phyloP scores from a whole-genome alignment of 2,329 filamentous ascomycete species.

The Talaromyces funiculosus region DNA sequence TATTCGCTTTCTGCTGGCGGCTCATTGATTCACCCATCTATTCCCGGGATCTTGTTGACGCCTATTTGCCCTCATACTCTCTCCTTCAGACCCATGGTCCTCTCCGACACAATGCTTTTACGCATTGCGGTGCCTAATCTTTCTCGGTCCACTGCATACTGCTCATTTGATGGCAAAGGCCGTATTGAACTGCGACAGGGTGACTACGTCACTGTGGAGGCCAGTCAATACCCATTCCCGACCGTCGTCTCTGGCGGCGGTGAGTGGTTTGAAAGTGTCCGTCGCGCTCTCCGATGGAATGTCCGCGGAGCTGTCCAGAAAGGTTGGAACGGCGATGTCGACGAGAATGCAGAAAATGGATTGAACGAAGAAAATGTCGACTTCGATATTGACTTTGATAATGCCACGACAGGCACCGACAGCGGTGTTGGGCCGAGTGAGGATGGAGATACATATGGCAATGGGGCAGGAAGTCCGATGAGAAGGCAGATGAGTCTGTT shows the following conservation, averaged over 20 bases:
- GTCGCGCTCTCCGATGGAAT: constrained; percentile 90
- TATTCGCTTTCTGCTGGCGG: constrained; percentile 95
- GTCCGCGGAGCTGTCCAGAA: constrained; percentile 88
- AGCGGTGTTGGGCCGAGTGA: constrained; percentile 56
- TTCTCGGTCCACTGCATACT: constrained; percentile 90
- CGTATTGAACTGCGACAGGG: constrained; percentile 88
- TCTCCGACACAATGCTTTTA: constrained; percentile 89
- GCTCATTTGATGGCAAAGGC: constrained; percentile 94
- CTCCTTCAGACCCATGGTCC: constrained; percentile 95
- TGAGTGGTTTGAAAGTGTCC: constrained; percentile 97
- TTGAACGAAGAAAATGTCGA: constrained; percentile 48
- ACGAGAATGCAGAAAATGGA: constrained; percentile 29
- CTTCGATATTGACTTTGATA: constrained; percentile 94
- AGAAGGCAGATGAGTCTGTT: constrained; percentile 69
- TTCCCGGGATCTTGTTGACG: constrained; percentile 91
- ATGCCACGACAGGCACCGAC: constrained; percentile 36
- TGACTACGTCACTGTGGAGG: constrained; percentile 92
- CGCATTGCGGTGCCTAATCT: constrained; percentile 79
- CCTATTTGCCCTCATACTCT: constrained; percentile 97
- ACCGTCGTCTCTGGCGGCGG: constrained; percentile 84
- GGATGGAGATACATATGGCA: constrained; percentile 54
- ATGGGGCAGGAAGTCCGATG: constrained; percentile 58
- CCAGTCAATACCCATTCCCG: constrained; percentile 93
- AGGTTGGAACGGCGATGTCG: constrained; percentile 56
- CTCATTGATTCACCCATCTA: constrained; percentile 91